Percentiles rank a stretch among this genome's conserved stretches.
phyloP scores from a whole-genome alignment of 2,329 filamentous ascomycete species.

The Myotisia sp. region DNA sequence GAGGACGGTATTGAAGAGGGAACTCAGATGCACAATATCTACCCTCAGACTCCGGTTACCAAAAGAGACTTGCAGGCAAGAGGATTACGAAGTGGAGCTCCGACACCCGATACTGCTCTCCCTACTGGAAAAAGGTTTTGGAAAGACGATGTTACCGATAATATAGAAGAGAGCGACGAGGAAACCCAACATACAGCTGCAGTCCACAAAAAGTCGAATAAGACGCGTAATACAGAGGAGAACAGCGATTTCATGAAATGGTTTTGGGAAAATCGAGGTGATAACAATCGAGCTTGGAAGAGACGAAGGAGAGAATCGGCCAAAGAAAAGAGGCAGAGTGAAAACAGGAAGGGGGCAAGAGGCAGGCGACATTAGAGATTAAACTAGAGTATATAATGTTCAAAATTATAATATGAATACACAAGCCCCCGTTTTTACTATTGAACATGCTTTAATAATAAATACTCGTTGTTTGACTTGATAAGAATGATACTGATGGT shows the following conservation, averaged over 20 bases:
- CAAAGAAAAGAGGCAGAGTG: slow-evolving; percentile 46
- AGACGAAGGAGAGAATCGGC: slow-evolving; percentile 44
- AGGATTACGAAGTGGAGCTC: slow-evolving; percentile 67
- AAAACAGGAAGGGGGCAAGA: slow-evolving; percentile 39
- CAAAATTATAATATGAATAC: too few species aligned
- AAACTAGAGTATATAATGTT: too few species aligned
- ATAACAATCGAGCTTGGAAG: slow-evolving; percentile 39
- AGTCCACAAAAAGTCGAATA: slow-evolving; percentile 15
- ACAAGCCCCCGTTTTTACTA: too few species aligned
- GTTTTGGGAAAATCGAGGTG: slow-evolving; percentile 43
- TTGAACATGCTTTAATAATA: too few species aligned
- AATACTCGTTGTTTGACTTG: too few species aligned
- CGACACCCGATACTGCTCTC: slow-evolving; percentile 84
- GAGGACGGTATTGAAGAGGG: slow-evolving; percentile 32
- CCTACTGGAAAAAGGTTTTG: slow-evolving; percentile 34
- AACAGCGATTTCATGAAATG: slow-evolving; percentile 48
- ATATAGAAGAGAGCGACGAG: slow-evolving; percentile 13
- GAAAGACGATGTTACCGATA: slow-evolving; percentile 13
- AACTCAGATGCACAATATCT: slow-evolving; percentile 13
- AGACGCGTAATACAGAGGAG: slow-evolving; percentile 17
- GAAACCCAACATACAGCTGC: slow-evolving; percentile 5
- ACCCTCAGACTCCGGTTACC: slow-evolving; percentile 70
- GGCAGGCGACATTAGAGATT: too few species aligned
- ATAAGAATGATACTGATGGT: too few species aligned
- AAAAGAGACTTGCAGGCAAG: slow-evolving; percentile 58